These are phyloP conservation scores for Lyophyllum decastes DNA, from an alignment of 768 basidiomycete species.

Conservation along the genomic window DNA sequence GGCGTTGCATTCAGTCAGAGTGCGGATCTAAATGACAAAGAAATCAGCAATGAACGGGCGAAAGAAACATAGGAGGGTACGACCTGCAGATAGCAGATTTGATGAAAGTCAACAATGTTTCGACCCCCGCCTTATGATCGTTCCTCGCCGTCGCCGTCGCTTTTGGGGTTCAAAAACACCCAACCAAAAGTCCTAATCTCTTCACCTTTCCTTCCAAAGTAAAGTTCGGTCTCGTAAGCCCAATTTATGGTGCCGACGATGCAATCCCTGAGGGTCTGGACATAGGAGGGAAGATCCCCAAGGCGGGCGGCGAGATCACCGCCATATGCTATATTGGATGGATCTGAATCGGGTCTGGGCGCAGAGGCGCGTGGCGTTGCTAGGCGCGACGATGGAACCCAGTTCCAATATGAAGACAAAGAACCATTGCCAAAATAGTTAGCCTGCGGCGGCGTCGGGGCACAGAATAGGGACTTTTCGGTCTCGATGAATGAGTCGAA, in stretches of 20 bases:
- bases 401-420: slow-evolving; percentile 16
- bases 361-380: slow-evolving; percentile 5
- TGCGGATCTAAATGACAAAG: background rate
- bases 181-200: slow-evolving; percentile 64
- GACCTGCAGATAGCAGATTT: background rate
- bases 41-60: background rate
- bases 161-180: slow-evolving; percentile 46
- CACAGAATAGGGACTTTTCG: slow-evolving; percentile 22
- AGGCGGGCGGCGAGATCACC: slow-evolving; percentile 12
- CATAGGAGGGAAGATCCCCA: slow-evolving; percentile 31
- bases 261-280: slow-evolving; percentile 55
- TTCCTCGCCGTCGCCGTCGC: slow-evolving; percentile 4
- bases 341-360: background rate
- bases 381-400: slow-evolving; percentile 12
- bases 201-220: slow-evolving; percentile 56
- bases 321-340: slow-evolving; percentile 8
- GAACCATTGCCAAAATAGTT: slow-evolving; percentile 16
- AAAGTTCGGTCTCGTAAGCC: slow-evolving; percentile 64
- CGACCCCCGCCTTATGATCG: background rate
- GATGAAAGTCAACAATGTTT: background rate
- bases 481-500: slow-evolving; percentile 34
- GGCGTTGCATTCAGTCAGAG: background rate
- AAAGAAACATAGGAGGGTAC: background rate
- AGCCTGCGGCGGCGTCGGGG: slow-evolving; percentile 17
- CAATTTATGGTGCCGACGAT: slow-evolving; percentile 63